Percentiles rank a stretch among this genome's conserved stretches.
Conservation (phyloP, 2,329 filamentous ascomycete species). For the Fusarium citri region DNA sequence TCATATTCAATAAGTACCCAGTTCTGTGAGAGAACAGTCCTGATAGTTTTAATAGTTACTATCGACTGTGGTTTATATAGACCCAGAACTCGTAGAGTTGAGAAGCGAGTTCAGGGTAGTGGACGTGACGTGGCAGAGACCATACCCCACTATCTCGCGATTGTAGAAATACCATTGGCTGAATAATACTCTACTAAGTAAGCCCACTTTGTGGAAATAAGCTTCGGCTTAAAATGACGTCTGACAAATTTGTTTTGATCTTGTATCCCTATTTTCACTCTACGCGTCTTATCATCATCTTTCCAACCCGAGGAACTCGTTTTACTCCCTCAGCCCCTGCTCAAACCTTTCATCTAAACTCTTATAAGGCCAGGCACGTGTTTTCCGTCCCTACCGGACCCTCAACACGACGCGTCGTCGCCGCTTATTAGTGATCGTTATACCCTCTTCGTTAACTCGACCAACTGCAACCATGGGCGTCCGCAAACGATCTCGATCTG, state of each 20-base stretch:
- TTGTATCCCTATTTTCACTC: neutral
- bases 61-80: neutral
- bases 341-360: neutral
- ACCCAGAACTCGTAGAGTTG: neutral
- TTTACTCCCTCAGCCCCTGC: neutral
- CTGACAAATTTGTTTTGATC: neutral
- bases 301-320: neutral
- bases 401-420: neutral
- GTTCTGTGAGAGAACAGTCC: neutral
- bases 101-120: neutral
- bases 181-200: neutral
- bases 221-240: neutral
- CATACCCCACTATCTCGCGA: neutral
- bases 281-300: neutral
- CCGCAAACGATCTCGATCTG: neutral
- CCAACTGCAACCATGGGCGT: neutral
- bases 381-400: neutral
- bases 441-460: neutral
- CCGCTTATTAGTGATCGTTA: neutral
- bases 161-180: neutral
- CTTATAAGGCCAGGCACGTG: neutral
- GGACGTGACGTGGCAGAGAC: neutral
- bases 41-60: neutral
- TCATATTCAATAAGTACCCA: rapidly evolving
- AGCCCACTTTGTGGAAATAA: neutral